Percentiles rank a stretch among this genome's conserved stretches.
These are phyloP conservation scores for Exophiala phaeomuriformis DNA, from an alignment of 2,329 filamentous ascomycete species.

Conservation along the genomic window DNA sequence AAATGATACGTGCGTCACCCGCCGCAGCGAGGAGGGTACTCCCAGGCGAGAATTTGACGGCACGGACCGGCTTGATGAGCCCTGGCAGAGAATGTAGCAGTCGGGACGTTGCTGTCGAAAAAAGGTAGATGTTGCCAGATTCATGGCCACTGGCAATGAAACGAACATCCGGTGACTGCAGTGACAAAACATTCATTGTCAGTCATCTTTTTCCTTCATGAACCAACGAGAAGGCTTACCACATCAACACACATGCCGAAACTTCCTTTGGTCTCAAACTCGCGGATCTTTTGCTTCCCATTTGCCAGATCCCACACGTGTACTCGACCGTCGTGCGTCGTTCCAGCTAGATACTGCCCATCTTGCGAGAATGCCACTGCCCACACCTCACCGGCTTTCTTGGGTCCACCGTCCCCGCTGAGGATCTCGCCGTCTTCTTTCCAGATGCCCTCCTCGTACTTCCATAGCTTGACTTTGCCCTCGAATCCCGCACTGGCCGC, in stretches of 20 bases:
- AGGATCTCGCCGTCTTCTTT: slow-evolving; percentile 44
- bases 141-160: slow-evolving; percentile 90
- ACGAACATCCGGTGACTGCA: slow-evolving; percentile 59
- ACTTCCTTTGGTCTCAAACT: slow-evolving; percentile 87
- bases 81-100: slow-evolving; percentile 79
- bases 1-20: slow-evolving; percentile 81
- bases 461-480: slow-evolving; percentile 82
- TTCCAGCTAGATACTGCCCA: slow-evolving; percentile 76
- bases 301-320: slow-evolving; percentile 71
- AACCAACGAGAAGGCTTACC: slow-evolving; percentile 33
- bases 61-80: slow-evolving; percentile 76
- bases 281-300: slow-evolving; percentile 58
- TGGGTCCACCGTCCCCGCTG: slow-evolving; percentile 27
- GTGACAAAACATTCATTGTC: too few species aligned
- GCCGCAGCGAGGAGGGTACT: slow-evolving; percentile 79
- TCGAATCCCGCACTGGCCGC: slow-evolving; percentile 83
- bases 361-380: slow-evolving; percentile 77
- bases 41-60: slow-evolving; percentile 79
- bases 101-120: slow-evolving; percentile 75
- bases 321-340: slow-evolving; percentile 78
- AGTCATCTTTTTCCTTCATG: background rate
- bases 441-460: slow-evolving; percentile 50
- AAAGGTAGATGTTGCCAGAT: slow-evolving; percentile 85
- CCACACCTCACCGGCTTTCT: slow-evolving; percentile 70
- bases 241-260: slow-evolving; percentile 87